Base-by-base conservation (phyloP, 2,329 filamentous ascomycete genomes). In the Alternaria triticina region DNA sequence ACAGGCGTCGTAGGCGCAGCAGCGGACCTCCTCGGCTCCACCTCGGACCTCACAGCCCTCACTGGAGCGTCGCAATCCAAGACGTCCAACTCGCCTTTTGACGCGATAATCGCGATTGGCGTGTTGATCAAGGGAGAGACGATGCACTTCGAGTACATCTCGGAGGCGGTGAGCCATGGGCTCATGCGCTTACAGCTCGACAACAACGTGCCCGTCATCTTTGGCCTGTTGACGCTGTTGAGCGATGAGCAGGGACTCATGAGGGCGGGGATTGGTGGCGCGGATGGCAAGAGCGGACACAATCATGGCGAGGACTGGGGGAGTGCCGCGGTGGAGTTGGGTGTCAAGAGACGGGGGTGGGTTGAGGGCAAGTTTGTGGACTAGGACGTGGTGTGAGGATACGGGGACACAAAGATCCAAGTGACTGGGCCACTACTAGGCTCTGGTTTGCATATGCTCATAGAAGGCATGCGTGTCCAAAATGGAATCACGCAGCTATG, bases 141-240 rank as follows among this genome's bases (percentile, higher is more conserved):
- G 7, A 97, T 97, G 94, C 96, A 99, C 83, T 99, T 99, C 77
- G 96, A 99, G 83, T 98, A 99, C 83, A 99, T 99, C 74, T 88
- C 94, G 45, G 96, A 98, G 69, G 89, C 93, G 44, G 94, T 96
- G 7, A 93, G 90, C 61, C 93, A 97, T 66, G 96, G 93, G 7
- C 86, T 99, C 65, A 99, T 99, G 96, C 90, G 93, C 68, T 90
- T 98, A 62, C 94, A 97, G 81, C 85, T 98, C 59, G 95, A 99
- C 79, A 90, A 89, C 10, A 92, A 93, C 47, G 88, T 97, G 54
- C 96, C 96, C 30, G 91, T 99, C 63, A 88, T 98, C 62, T 97
- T 98, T 80, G 95, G 96, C 13, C 85, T 98, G 72, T 83, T 99
- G 80, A 99, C 96, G 22, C 89, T 98, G 54, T 83, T 99, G 73